phyloP scores from a whole-genome alignment of 352 stramenopile species.

The Phytophthora ohioensis region DNA sequence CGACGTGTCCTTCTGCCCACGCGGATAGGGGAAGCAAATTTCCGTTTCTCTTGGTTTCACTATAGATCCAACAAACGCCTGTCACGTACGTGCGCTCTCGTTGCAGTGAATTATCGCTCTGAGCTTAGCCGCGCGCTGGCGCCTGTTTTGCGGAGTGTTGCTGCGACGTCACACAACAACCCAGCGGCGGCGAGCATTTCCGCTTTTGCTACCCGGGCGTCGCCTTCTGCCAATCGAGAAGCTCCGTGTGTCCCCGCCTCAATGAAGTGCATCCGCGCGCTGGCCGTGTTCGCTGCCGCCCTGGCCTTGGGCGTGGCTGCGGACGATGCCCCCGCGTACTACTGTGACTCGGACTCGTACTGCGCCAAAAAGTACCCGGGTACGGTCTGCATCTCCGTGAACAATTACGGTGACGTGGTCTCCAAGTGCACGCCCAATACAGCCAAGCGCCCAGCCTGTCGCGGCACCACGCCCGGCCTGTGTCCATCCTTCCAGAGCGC shows the following conservation, averaged over 20 bases:
- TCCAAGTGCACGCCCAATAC: slow-evolving; percentile 89
- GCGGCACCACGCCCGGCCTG: slow-evolving; percentile 68
- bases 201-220: slow-evolving; percentile 27
- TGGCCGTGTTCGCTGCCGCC: slow-evolving; percentile 44
- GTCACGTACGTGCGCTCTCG: slow-evolving; percentile 13
- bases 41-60: slow-evolving; percentile 24
- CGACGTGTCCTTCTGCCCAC: slow-evolving; percentile 9
- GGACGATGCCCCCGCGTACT: slow-evolving; percentile 51
- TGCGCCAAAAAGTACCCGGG: slow-evolving; percentile 71
- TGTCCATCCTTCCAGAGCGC: slow-evolving; percentile 84
- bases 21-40: slow-evolving; percentile 34
- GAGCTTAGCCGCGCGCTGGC: slow-evolving; percentile 1
- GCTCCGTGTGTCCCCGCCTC: not conserved
- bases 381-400: slow-evolving; percentile 82
- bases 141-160: slow-evolving; percentile 32
- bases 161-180: slow-evolving; percentile 14
- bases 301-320: slow-evolving; percentile 39
- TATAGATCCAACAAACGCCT: slow-evolving; percentile 18
- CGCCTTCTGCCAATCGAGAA: slow-evolving; percentile 18
- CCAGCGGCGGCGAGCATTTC: slow-evolving; percentile 32
- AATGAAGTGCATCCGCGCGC: slow-evolving; percentile 56
- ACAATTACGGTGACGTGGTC: slow-evolving; percentile 77
- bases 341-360: slow-evolving; percentile 74
- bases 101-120: slow-evolving; percentile 19
- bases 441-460: slow-evolving; percentile 74